A percentile compares a stretch with the other conserved stretches of the same genome.
These are phyloP conservation scores for Syncephalastrum racemosum DNA, from an alignment of 371 early-diverging fungal species.

Conservation along the genomic window DNA sequence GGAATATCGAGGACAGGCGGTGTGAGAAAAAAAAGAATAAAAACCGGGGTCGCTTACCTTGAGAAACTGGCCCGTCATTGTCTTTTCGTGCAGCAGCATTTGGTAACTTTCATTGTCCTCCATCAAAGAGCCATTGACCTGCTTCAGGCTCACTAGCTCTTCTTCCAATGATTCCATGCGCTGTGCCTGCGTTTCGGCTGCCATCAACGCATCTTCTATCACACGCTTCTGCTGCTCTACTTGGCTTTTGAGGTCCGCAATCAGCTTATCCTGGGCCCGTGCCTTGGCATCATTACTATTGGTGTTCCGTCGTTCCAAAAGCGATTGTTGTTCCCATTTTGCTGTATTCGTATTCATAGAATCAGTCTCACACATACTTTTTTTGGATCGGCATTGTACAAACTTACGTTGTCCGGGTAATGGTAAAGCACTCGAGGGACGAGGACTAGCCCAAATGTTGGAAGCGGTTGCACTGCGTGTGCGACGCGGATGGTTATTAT, in stretches of 20 bases:
- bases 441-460: constrained; percentile 14
- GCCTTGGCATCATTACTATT: constrained; percentile 23
- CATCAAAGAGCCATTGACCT: constrained; percentile 66
- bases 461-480: constrained; percentile 29
- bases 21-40: constrained; percentile 8
- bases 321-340: not conserved
- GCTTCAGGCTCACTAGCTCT: constrained; percentile 53
- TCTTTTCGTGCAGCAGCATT: constrained; percentile 74
- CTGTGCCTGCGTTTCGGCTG: constrained; percentile 28
- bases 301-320: not conserved
- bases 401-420: constrained; percentile 8
- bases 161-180: constrained; percentile 39
- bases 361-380: not conserved
- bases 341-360: not conserved
- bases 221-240: constrained; percentile 26
- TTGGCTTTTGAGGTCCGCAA: constrained; percentile 26
- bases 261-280: constrained; percentile 33
- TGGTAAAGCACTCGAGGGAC: not conserved
- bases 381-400: not conserved
- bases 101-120: constrained; percentile 88
- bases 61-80: constrained; percentile 73
- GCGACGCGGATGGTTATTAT: constrained; percentile 16
- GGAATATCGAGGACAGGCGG: not conserved
- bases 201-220: constrained; percentile 31
- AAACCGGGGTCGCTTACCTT: constrained; percentile 16